Conservation (phyloP, 164 flowering plant species). For the Taxillus chinensis region DNA sequence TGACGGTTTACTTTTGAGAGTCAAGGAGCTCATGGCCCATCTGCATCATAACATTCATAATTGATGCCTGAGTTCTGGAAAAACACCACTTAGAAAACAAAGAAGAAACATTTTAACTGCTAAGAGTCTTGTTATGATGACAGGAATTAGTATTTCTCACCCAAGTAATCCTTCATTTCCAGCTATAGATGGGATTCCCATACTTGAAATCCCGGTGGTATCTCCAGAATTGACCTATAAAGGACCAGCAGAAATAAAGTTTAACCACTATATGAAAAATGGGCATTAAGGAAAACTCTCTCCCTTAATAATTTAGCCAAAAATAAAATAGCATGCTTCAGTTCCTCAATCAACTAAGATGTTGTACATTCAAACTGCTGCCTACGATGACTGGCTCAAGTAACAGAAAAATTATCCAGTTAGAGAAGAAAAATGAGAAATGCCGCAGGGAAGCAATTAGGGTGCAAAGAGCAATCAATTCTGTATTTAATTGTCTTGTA, state of each 20-base stretch:
- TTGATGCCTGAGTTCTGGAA: not conserved
- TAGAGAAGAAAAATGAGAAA: no score
- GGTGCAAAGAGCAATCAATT: no score
- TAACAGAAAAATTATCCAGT: no score
- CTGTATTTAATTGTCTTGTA: no score
- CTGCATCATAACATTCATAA: conserved; percentile 32
- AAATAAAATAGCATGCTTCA: no score
- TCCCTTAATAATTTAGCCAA: no score
- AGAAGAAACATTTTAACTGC: not conserved
- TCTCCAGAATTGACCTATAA: conserved; percentile 53
- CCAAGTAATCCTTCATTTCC: conserved; percentile 94
- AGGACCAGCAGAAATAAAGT: not conserved
- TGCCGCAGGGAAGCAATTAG: no score
- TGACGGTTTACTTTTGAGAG: conserved; percentile 73
- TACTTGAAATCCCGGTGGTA: conserved; percentile 24
- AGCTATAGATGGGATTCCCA: conserved; percentile 46
- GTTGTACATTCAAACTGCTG: no score
- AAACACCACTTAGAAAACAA: not conserved
- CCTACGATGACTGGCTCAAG: no score
- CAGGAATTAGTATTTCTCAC: conserved; percentile 27
- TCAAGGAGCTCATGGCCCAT: conserved; percentile 98
- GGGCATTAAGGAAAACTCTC: no score
- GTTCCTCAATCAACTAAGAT: no score
- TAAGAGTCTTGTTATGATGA: not conserved
- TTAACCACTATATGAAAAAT: no score